A percentile compares a stretch with the other conserved stretches of the same genome.
Conservation (phyloP, 1,284 basidiomycete species). For the Puccinia coronata region DNA sequence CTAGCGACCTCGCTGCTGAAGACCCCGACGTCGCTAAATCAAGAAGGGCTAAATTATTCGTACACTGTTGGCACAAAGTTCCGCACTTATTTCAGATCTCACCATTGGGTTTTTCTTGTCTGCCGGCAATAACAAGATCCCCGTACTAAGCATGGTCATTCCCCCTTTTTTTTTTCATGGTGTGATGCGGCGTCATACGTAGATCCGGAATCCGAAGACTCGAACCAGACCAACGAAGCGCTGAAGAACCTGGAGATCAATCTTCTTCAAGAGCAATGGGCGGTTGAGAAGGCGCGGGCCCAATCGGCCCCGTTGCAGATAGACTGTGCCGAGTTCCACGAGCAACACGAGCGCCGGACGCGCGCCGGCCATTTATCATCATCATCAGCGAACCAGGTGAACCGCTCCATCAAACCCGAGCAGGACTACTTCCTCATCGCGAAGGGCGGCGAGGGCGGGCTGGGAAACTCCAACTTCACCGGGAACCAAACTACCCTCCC, state of each 20-base stretch:
- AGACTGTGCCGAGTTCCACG: constrained; percentile 57
- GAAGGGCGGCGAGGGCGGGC: constrained; percentile 77
- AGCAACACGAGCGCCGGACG: constrained; percentile 66
- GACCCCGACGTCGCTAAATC: constrained; percentile 66
- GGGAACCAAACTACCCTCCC: constrained; percentile 57
- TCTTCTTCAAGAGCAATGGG: constrained; percentile 48
- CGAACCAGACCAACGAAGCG: constrained; percentile 42
- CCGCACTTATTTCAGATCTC: background rate
- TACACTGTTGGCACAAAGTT: constrained; percentile 46
- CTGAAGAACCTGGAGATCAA: constrained; percentile 42
- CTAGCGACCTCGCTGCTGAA: constrained; percentile 63
- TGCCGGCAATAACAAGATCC: background rate
- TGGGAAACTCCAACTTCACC: constrained; percentile 73
- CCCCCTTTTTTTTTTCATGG: background rate
- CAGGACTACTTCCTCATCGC: constrained; percentile 68
- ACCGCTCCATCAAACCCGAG: constrained; percentile 4
- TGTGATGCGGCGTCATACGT: too few species aligned
- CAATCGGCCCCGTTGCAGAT: constrained; percentile 45
- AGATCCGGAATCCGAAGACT: constrained; percentile 48
- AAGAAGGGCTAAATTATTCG: constrained; percentile 65
- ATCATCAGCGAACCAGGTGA: too few species aligned
- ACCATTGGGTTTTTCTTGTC: background rate
- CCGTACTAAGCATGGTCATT: background rate
- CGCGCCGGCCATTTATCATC: too few species aligned
- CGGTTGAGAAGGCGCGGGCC: constrained; percentile 51